phyloP scores from a whole-genome alignment of 805 yeast genomes.

The Metschnikowia drakensbergensis region DNA sequence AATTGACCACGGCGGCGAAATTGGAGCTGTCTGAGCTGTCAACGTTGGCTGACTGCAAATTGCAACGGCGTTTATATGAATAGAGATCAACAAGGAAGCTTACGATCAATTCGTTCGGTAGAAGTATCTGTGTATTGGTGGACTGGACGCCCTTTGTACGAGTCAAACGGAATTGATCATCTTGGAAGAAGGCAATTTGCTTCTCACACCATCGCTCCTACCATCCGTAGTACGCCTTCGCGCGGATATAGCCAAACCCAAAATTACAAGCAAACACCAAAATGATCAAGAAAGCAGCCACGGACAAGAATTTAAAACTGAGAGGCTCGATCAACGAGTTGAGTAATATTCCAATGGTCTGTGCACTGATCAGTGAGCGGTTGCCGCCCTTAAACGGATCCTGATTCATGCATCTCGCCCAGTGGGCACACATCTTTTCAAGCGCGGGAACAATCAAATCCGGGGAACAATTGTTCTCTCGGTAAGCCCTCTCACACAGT shows the following conservation, averaged over 20 bases:
- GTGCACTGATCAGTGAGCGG: slow-evolving; percentile 54
- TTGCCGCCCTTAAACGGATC: slow-evolving; percentile 49
- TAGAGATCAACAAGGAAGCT: too few relatives aligned
- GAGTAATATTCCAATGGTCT: slow-evolving; percentile 56
- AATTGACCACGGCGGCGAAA: too few relatives aligned
- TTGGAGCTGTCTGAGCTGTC: too few relatives aligned
- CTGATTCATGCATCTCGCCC: slow-evolving; percentile 66
- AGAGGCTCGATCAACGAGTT: slow-evolving; percentile 67
- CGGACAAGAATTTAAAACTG: slow-evolving; percentile 53
- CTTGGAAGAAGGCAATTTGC: not conserved
- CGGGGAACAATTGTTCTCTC: slow-evolving; percentile 55
- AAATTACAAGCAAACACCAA: slow-evolving; percentile 56
- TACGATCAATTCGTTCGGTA: too few relatives aligned
- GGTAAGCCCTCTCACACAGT: slow-evolving; percentile 49
- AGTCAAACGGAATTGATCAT: too few relatives aligned
- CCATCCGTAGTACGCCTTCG: slow-evolving; percentile 44
- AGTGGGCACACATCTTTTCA: slow-evolving; percentile 51
- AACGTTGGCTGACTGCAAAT: too few relatives aligned
- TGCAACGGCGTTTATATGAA: too few relatives aligned
- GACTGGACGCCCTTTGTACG: too few relatives aligned
- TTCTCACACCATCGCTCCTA: not conserved
- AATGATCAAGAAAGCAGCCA: slow-evolving; percentile 43
- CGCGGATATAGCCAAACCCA: slow-evolving; percentile 63
- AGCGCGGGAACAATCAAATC: slow-evolving; percentile 56
- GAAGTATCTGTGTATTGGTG: too few relatives aligned